Base-by-base conservation (phyloP, 352 stramenopile species). In the Pythium pyrilobum region DNA sequence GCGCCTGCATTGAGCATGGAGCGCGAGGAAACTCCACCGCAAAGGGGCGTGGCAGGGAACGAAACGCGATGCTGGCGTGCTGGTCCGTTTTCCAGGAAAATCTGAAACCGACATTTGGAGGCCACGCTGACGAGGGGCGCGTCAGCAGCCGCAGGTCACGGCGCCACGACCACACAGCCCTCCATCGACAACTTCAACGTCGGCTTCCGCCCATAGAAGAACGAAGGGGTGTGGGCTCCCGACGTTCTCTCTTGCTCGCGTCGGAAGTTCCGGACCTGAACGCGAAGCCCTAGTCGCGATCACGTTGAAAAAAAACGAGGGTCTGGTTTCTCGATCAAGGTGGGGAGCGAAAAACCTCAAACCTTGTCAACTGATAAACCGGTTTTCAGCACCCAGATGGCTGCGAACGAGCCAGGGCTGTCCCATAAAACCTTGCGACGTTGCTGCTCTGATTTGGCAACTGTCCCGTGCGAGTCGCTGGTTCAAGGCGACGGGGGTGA, bases 241-340 rank as follows among this genome's bases (percentile, higher is more conserved):
- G n/a, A n/a, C n/a, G n/a, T n/a, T 49, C 42, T 49, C 50, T 57
- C 38, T 49, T 38, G 27, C 31, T 40, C 50, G 36, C 49, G 37
- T 49, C 40, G 50, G 38, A 57, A 47, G n/a, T n/a, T n/a, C n/a
- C n/a, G n/a, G n/a, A n/a, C n/a, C n/a, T 23, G 38, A 57, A 41
- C 8, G 18, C 13, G 40, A 50, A 64, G 23, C 56, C 56, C 49
- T 59, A 58, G 25, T 43, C 56, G 41, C 56, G 56, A 59, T 64
- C 56, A 64, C 56, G 12, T 37, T 51, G 24, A 32, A 52, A 62
- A 56, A 42, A n/a, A 37, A 27, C 20, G 43, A 24, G 42, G 27
- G 5, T 40, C 12, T 18, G 29, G 49, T 64, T 64, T 42, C 48
- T 45, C 7, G 28, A 64, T 64, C 5, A 46, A 25, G 43, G 48